Percentiles rank a stretch among this genome's conserved stretches.
Evolutionary conservation across 2,329 filamentous ascomycete species (phyloP).

Genomic region (Fusarium pseudoanthophilum): DNA sequence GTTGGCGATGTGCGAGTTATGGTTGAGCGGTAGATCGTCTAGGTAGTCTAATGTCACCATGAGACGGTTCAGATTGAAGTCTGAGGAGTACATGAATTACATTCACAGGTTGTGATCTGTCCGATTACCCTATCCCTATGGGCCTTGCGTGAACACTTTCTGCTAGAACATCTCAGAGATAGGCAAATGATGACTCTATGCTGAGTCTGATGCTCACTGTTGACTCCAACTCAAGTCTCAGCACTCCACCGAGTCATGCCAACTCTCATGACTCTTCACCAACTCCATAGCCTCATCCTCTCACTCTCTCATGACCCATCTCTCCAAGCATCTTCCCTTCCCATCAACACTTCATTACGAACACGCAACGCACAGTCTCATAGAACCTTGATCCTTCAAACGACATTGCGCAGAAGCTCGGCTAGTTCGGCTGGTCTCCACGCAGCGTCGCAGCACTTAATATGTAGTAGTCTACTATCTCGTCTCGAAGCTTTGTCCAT

Average conservation of each 20-base stretch:
- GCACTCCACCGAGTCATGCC: not conserved
- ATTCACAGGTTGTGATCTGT: not conserved
- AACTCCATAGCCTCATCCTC: not conserved
- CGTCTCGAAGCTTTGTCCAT: slow-evolving; percentile 1
- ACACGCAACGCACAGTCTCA: not conserved
- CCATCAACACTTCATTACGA: not conserved
- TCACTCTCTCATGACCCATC: not conserved
- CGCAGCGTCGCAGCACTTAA: not conserved
- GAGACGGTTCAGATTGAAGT: not conserved
- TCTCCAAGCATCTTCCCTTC: not conserved
- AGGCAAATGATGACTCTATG: not conserved
- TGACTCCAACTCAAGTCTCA: not conserved
- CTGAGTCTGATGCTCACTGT: not conserved
- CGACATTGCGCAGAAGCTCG: not conserved
- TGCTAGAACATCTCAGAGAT: not conserved
- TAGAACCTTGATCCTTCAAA: not conserved
- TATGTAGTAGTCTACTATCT: not conserved
- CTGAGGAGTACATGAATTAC: not conserved
- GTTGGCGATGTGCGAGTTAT: slow-evolving; percentile 70
- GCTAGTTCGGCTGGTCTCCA: not conserved
- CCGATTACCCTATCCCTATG: not conserved
- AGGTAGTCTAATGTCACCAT: slow-evolving; percentile 17
- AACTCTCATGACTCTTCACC: not conserved
- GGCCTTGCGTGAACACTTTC: not conserved
- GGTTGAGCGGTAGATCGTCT: slow-evolving; percentile 52